These are phyloP conservation scores for Camellia oleifera DNA, from an alignment of 179 eudicot genomes.

Conservation along the genomic window DNA sequence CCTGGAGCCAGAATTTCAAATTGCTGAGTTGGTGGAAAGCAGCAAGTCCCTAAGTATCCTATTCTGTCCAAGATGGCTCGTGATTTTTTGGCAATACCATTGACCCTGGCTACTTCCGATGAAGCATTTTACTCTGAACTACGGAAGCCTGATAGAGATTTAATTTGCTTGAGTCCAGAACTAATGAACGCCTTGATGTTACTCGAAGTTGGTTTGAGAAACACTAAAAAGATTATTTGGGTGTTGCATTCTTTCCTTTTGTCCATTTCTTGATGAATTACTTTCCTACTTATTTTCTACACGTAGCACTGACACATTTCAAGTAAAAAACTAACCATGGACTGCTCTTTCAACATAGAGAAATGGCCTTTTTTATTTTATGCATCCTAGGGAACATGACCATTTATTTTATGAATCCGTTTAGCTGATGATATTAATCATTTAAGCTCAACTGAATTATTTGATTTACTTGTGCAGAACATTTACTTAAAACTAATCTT, in stretches of 20 bases:
- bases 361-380: neutral
- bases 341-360: neutral
- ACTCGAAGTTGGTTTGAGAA: constrained; percentile 30
- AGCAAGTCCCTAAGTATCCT: constrained; percentile 32
- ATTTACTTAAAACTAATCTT: neutral
- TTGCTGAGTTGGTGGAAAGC: constrained; percentile 36
- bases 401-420: neutral
- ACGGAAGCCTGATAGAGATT: constrained; percentile 19
- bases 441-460: neutral
- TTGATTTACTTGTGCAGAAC: neutral
- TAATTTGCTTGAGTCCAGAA: constrained; percentile 15
- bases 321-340: neutral
- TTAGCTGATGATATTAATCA: constrained; percentile 2
- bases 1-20: constrained; percentile 26
- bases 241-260: neutral
- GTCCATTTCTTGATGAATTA: neutral
- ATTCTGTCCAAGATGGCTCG: constrained; percentile 35
- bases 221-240: neutral
- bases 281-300: neutral
- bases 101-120: constrained; percentile 27
- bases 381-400: neutral
- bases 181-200: constrained; percentile 32
- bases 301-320: too few relatives aligned
- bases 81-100: constrained; percentile 28
- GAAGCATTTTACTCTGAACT: constrained; percentile 27